These are phyloP conservation scores for Moesziomyces parantarcticus DNA, from an alignment of 1,284 basidiomycete species.

Conservation along the genomic window DNA sequence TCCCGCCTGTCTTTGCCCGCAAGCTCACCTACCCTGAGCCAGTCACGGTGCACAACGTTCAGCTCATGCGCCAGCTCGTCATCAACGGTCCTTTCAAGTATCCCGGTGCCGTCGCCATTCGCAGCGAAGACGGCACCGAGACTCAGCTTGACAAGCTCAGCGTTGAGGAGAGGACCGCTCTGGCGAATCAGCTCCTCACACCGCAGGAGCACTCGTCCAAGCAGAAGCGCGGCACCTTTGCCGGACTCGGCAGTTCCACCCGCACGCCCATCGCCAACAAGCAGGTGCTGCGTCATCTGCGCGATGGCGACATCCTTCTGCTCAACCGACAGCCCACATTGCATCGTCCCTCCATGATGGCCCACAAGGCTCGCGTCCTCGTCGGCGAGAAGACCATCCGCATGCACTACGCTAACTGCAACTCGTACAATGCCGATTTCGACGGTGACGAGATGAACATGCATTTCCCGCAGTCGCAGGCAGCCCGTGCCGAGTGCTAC, in stretches of 20 bases:
- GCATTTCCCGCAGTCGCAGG: conserved; percentile 95
- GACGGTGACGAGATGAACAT: conserved; percentile 99
- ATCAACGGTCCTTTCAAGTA: conserved; percentile 90
- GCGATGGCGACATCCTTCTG: conserved; percentile 94
- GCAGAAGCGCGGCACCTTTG: conserved; percentile 63
- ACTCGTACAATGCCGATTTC: conserved; percentile 99
- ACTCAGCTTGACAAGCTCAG: conserved; percentile 76
- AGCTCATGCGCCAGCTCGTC: conserved; percentile 87
- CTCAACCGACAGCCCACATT: conserved; percentile 98
- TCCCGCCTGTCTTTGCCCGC: conserved; percentile 96
- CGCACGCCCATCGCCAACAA: conserved; percentile 78
- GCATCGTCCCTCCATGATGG: conserved; percentile 99
- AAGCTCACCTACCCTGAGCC: conserved; percentile 98
- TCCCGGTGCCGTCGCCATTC: conserved; percentile 93
- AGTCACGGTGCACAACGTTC: conserved; percentile 90
- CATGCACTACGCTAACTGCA: conserved; percentile 99
- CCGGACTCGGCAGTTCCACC: conserved; percentile 60
- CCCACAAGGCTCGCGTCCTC: conserved; percentile 90
- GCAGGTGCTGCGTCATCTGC: conserved; percentile 95
- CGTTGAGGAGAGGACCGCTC: conserved; percentile 87
- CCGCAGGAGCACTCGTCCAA: conserved; percentile 78
- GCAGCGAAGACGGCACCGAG: conserved; percentile 83
- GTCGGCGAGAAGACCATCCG: conserved; percentile 98
- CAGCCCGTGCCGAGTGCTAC: conserved; percentile 83
- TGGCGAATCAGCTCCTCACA: conserved; percentile 96